Percentiles rank a stretch among this genome's conserved stretches.
phyloP scores from a whole-genome alignment of 2,329 filamentous ascomycete genomes.

The Septoria petroselini region DNA sequence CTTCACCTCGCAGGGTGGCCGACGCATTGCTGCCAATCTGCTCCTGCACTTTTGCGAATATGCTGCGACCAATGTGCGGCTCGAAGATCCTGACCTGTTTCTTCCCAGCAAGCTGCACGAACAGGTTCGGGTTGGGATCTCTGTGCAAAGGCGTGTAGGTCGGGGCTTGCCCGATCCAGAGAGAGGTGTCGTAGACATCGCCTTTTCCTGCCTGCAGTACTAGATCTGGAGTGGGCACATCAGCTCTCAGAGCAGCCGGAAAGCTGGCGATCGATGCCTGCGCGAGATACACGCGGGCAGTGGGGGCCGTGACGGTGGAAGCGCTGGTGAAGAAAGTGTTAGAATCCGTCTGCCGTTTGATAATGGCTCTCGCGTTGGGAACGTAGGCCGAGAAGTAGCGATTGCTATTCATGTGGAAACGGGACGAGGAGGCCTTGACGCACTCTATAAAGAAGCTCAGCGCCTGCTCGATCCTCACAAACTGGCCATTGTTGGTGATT shows the following conservation, averaged over 20 bases:
- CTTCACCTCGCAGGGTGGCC: slow-evolving; percentile 65
- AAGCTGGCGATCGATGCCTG: slow-evolving; percentile 72
- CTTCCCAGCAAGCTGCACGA: slow-evolving; percentile 71
- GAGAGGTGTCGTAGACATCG: slow-evolving; percentile 79
- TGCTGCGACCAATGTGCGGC: slow-evolving; percentile 58
- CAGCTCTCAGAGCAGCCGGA: slow-evolving; percentile 58
- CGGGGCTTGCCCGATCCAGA: slow-evolving; percentile 84
- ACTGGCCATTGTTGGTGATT: slow-evolving; percentile 50
- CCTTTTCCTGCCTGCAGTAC: slow-evolving; percentile 65
- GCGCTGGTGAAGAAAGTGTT: slow-evolving; percentile 38
- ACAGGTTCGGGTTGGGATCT: slow-evolving; percentile 91
- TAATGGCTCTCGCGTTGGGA: slow-evolving; percentile 28
- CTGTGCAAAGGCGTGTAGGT: slow-evolving; percentile 88
- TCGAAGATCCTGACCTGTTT: slow-evolving; percentile 72
- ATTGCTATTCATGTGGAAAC: slow-evolving; percentile 18
- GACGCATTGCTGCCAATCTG: slow-evolving; percentile 40
- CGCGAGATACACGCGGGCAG: slow-evolving; percentile 70
- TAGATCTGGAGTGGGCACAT: slow-evolving; percentile 66
- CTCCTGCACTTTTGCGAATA: slow-evolving; percentile 59
- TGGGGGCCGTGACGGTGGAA: slow-evolving; percentile 23
- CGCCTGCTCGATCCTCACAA: slow-evolving; percentile 58
- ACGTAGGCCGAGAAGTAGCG: slow-evolving; percentile 35
- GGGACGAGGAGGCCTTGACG: slow-evolving; percentile 34
- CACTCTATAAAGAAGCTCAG: slow-evolving; percentile 63
- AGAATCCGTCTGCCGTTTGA: slow-evolving; percentile 23